A percentile compares a stretch with the other conserved stretches of the same genome.
These are phyloP conservation scores for Diaporthe ilicicola DNA, from an alignment of 2,329 filamentous ascomycete species.

Conservation along the genomic window DNA sequence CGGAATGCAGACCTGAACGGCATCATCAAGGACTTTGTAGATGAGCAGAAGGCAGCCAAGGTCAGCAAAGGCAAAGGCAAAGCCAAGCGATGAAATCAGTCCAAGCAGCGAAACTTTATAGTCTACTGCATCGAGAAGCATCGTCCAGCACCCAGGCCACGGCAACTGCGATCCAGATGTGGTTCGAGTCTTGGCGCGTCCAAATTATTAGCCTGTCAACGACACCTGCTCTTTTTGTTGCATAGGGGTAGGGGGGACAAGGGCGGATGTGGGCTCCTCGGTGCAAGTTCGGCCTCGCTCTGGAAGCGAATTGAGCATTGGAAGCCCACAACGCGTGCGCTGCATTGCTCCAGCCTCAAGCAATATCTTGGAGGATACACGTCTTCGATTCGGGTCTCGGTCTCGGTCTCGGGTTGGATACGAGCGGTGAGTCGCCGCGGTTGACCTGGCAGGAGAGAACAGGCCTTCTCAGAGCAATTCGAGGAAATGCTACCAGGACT, in stretches of 20 bases:
- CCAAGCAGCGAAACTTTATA: neutral
- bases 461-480: neutral
- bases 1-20: slow-evolving; percentile 86
- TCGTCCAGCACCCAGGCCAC: neutral
- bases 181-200: neutral
- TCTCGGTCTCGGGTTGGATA: too few relatives aligned
- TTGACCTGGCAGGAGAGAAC: neutral
- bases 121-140: neutral
- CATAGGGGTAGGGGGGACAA: neutral
- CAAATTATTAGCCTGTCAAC: neutral
- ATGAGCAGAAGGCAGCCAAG: slow-evolving; percentile 62
- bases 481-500: too few relatives aligned
- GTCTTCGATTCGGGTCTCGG: too few relatives aligned
- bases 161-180: neutral
- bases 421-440: neutral
- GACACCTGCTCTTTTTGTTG: too few relatives aligned
- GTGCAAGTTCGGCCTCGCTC: too few relatives aligned
- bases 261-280: neutral
- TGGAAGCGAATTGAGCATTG: neutral
- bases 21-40: slow-evolving; percentile 76
- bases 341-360: neutral
- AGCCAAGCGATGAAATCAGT: slow-evolving; percentile 40
- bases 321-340: neutral
- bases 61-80: slow-evolving; percentile 43
- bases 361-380: neutral